These are phyloP conservation scores for Amaranthus hypochondriacus DNA, from an alignment of 148 eudicot genomes.

Conservation along the genomic window DNA sequence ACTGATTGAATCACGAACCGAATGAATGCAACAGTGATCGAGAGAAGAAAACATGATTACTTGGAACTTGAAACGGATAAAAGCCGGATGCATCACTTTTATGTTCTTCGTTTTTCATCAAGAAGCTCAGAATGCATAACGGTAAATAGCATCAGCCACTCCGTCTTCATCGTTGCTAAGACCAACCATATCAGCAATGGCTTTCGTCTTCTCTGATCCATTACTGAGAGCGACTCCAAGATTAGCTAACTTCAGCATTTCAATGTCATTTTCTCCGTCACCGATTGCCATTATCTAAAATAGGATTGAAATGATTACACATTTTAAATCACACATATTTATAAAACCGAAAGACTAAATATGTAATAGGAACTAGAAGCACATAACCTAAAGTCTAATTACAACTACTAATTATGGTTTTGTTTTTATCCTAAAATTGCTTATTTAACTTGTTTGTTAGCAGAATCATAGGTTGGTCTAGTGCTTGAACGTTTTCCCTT, in stretches of 20 bases:
- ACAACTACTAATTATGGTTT: no score
- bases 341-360: neutral
- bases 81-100: neutral
- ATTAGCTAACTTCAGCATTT: conserved; percentile 83
- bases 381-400: neutral
- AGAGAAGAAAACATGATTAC: neutral
- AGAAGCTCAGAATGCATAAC: conserved; percentile 67
- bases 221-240: conserved; percentile 89
- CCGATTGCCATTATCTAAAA: conserved; percentile 86
- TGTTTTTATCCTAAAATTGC: no score
- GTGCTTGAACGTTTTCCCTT: no score
- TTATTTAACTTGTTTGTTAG: no score
- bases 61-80: neutral
- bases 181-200: conserved; percentile 68
- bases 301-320: neutral
- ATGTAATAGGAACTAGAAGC: neutral
- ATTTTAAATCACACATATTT: neutral
- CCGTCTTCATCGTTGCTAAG: conserved; percentile 90
- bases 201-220: conserved; percentile 81
- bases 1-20: neutral
- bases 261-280: conserved; percentile 93
- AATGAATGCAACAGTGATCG: conserved; percentile 3
- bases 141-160: conserved; percentile 90
- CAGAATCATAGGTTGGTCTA: no score
- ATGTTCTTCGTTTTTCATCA: neutral